phyloP scores from a whole-genome alignment of 495 filamentous ascomycete genomes.

The Jackrogersella multiformis region DNA sequence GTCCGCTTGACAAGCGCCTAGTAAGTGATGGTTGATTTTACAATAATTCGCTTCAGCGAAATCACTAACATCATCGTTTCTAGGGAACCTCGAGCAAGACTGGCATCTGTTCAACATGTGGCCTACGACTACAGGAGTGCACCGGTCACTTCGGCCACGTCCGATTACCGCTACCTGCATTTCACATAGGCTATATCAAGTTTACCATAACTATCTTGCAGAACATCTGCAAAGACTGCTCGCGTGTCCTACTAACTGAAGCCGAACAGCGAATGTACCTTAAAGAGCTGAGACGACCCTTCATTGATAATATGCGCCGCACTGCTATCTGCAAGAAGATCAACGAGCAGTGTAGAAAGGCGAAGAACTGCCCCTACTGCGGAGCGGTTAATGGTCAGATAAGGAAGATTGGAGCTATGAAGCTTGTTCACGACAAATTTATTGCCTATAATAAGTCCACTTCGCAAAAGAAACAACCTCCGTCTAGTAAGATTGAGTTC shows the following conservation, averaged over 20 bases:
- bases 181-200: slow-evolving; percentile 95
- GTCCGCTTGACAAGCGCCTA: slow-evolving; percentile 85
- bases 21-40: slow-evolving; percentile 45
- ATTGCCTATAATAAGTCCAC: slow-evolving; percentile 85
- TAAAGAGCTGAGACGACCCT: slow-evolving; percentile 78
- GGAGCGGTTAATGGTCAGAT: slow-evolving; percentile 84
- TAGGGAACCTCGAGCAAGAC: slow-evolving; percentile 82
- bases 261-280: slow-evolving; percentile 75
- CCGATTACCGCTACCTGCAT: slow-evolving; percentile 85
- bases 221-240: slow-evolving; percentile 91
- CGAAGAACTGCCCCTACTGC: slow-evolving; percentile 78
- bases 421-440: slow-evolving; percentile 94
- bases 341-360: slow-evolving; percentile 87
- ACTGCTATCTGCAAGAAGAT: slow-evolving; percentile 84
- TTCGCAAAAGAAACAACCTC: slow-evolving; percentile 81
- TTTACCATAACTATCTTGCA: slow-evolving; percentile 88
- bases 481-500: slow-evolving; percentile 79
- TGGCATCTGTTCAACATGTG: slow-evolving; percentile 82
- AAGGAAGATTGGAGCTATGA: slow-evolving; percentile 85
- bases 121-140: slow-evolving; percentile 76
- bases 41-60: not conserved
- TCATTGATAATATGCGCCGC: slow-evolving; percentile 85
- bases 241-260: slow-evolving; percentile 80
- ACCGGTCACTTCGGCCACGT: slow-evolving; percentile 97
- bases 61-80: slow-evolving; percentile 37